Evolutionary conservation across 352 stramenopile genomes (phyloP).

Genomic region (Phytophthora pseudosyringae): DNA sequence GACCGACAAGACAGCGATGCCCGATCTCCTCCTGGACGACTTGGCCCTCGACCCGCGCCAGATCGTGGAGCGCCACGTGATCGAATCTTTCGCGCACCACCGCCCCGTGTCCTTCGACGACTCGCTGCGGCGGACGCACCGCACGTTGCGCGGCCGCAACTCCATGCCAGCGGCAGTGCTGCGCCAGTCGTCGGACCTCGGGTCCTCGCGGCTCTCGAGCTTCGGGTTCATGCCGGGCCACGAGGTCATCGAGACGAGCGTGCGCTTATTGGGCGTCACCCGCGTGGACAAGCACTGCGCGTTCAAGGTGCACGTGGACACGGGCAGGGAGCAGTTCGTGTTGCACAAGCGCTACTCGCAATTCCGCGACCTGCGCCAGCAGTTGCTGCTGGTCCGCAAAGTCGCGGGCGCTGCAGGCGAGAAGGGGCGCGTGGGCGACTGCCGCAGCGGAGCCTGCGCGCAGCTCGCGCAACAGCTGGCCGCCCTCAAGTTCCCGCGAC

Average conservation of each 20-base stretch:
- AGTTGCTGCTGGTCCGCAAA: constrained; percentile 44
- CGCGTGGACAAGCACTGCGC: constrained; percentile 47
- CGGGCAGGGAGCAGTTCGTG: constrained; percentile 54
- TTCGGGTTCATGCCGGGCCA: constrained; percentile 37
- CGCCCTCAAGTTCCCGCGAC: constrained; percentile 62
- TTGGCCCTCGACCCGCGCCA: constrained; percentile 13
- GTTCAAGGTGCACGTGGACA: constrained; percentile 67
- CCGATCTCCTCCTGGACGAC: constrained; percentile 13
- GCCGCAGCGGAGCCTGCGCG: constrained; percentile 50
- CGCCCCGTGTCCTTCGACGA: constrained; percentile 27
- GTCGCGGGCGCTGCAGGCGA: constrained; percentile 3
- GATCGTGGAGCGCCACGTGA: constrained; percentile 29
- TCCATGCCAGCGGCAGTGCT: constrained; percentile 19
- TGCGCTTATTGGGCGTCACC: constrained; percentile 56
- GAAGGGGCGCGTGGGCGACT: constrained; percentile 25
- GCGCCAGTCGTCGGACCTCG: constrained; percentile 21
- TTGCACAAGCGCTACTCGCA: constrained; percentile 77
- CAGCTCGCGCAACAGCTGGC: constrained; percentile 45
- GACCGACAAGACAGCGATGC: constrained; percentile 10
- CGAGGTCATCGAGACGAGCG: constrained; percentile 44
- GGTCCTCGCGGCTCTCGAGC: constrained; percentile 19
- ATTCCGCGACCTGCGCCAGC: constrained; percentile 62
- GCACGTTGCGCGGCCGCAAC: constrained; percentile 5
- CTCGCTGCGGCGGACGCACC: constrained; percentile 14
- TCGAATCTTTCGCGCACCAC: constrained; percentile 15